Conservation (phyloP, 306 rosid species). For the Cicer chorassanicum region DNA sequence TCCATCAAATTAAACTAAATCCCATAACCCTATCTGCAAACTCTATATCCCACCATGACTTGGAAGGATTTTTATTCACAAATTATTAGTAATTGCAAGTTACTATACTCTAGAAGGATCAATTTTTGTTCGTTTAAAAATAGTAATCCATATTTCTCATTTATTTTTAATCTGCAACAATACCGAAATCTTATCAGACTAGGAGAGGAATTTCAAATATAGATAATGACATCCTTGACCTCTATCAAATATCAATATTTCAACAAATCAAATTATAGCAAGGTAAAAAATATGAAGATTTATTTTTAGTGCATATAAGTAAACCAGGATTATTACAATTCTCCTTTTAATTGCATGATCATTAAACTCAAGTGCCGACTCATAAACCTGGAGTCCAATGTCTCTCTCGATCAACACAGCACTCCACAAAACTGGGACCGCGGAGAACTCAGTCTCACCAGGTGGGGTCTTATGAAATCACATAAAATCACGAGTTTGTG, state of each 20-base stretch:
- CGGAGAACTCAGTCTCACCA: background rate
- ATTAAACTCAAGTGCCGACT: background rate
- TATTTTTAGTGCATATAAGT: constrained; percentile 1
- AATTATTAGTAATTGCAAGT: constrained; percentile 1
- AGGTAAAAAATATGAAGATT: background rate
- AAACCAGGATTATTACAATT: constrained; percentile 1
- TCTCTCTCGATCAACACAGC: constrained; percentile 5
- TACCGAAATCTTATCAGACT: constrained; percentile 20
- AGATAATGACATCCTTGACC: constrained; percentile 17
- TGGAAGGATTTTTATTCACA: constrained; percentile 20
- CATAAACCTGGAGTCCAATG: background rate
- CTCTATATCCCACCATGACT: constrained; percentile 18
- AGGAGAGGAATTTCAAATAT: background rate
- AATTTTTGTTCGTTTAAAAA: background rate
- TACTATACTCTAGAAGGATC: constrained; percentile 17
- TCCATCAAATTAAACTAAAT: constrained; percentile 2
- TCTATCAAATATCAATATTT: background rate
- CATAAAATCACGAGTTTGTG: background rate
- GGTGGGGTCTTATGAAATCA: background rate
- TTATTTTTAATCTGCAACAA: background rate
- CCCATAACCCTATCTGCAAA: constrained; percentile 6
- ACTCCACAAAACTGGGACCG: background rate
- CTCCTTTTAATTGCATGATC: background rate
- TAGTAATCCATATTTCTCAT: constrained; percentile 20
- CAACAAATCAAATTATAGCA: constrained; percentile 10